Evolutionary conservation across 2,329 filamentous ascomycete genomes (phyloP).

Genomic region (Moelleriella libera): DNA sequence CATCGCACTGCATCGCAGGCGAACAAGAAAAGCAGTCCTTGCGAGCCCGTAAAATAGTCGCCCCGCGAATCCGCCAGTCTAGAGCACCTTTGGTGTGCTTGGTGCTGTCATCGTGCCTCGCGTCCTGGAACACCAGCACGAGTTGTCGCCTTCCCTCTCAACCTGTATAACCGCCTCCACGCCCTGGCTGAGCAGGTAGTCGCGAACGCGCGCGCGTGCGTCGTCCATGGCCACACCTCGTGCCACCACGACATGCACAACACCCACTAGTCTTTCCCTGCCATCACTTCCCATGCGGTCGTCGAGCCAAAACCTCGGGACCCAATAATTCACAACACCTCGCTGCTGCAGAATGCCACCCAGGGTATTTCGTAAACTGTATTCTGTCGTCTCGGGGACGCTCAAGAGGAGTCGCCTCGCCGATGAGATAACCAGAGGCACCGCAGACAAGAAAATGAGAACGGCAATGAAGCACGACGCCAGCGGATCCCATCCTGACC

Average conservation of each 20-base stretch:
- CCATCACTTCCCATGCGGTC: constrained; percentile 38
- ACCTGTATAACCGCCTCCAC: constrained; percentile 82
- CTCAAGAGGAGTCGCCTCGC: constrained; percentile 74
- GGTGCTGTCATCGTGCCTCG: constrained; percentile 15
- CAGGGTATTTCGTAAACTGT: constrained; percentile 72
- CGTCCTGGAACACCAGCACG: constrained; percentile 40
- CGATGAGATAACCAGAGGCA: constrained; percentile 74
- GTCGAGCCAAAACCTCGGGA: constrained; percentile 86
- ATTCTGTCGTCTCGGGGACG: constrained; percentile 74
- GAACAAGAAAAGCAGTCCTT: too few relatives aligned
- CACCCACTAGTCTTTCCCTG: constrained; percentile 52
- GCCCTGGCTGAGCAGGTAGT: constrained; percentile 54
- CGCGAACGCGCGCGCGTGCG: constrained; percentile 61
- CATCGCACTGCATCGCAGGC: too few relatives aligned
- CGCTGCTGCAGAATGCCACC: constrained; percentile 69
- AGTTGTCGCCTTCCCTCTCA: constrained; percentile 63
- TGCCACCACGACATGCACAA: constrained; percentile 73
- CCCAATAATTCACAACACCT: constrained; percentile 74
- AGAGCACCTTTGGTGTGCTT: constrained; percentile 19
- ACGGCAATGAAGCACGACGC: constrained; percentile 89
- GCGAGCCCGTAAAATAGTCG: neutral
- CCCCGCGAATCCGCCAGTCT: constrained; percentile 1
- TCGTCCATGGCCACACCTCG: constrained; percentile 65
- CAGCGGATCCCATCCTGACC: constrained; percentile 88
- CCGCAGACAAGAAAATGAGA: constrained; percentile 82